Percentiles rank a stretch among this genome's conserved stretches.
These are phyloP conservation scores for Beauveria scarabaeidicola DNA, from an alignment of 2,329 filamentous ascomycete species.

Conservation along the genomic window DNA sequence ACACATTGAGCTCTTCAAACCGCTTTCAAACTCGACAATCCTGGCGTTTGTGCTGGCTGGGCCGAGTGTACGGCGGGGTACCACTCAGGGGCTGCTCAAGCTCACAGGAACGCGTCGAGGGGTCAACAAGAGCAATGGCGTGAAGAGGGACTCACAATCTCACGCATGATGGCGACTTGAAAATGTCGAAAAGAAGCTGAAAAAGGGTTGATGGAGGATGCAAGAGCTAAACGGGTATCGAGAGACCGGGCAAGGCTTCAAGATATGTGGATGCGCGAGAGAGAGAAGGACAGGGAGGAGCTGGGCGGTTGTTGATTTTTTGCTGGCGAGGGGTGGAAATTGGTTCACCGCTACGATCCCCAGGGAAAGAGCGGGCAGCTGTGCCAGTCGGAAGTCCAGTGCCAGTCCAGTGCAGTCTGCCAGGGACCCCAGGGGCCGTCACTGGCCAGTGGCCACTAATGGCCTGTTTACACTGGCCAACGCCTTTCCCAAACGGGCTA, in stretches of 20 bases:
- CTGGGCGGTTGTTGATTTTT: slow-evolving; percentile 20
- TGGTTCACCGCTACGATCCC: slow-evolving; percentile 22
- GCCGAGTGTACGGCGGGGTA: slow-evolving; percentile 5
- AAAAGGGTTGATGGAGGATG: slow-evolving; percentile 18
- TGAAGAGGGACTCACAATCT: slow-evolving; percentile 49
- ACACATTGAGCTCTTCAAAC: background rate
- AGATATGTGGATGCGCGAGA: slow-evolving; percentile 20
- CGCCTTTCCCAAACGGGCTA: slow-evolving; percentile 23
- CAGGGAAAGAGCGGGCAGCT: slow-evolving; percentile 15
- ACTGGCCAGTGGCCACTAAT: slow-evolving; percentile 18
- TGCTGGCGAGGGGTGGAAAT: slow-evolving; percentile 16
- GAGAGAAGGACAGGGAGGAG: slow-evolving; percentile 15
- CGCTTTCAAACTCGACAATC: background rate
- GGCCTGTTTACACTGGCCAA: background rate
- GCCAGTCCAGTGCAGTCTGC: background rate
- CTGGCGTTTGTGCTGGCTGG: background rate
- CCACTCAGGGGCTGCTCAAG: slow-evolving; percentile 8
- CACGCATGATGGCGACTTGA: slow-evolving; percentile 49
- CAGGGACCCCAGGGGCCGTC: background rate
- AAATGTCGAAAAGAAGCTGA: slow-evolving; percentile 16
- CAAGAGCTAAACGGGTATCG: slow-evolving; percentile 27
- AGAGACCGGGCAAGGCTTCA: slow-evolving; percentile 20
- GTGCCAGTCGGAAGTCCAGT: no score
- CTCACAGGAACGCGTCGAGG: slow-evolving; percentile 32
- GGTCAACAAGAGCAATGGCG: slow-evolving; percentile 9